Percentiles rank a stretch among this genome's conserved stretches.
Evolutionary conservation across 2,329 filamentous ascomycete species (phyloP).

Genomic region (Aspergillus latus): DNA sequence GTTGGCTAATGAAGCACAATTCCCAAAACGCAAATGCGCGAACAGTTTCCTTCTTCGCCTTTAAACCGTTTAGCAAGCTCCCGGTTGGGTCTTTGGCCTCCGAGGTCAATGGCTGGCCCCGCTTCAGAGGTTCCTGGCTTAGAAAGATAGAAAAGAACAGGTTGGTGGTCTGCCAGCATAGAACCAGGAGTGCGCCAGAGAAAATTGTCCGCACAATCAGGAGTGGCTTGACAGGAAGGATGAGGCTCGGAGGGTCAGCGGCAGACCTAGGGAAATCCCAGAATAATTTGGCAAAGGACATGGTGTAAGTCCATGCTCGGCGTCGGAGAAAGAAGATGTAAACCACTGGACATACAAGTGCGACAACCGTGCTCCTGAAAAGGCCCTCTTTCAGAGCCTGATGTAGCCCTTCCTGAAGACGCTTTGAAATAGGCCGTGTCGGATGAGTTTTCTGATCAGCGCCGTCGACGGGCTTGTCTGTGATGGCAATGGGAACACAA

Average conservation of each 20-base stretch:
- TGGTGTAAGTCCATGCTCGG: constrained; percentile 66
- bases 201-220: constrained; percentile 58
- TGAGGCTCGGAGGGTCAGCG: constrained; percentile 55
- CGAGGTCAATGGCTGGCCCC: constrained; percentile 75
- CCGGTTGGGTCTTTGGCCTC: constrained; percentile 91
- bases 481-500: constrained; percentile 56
- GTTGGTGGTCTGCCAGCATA: constrained; percentile 77
- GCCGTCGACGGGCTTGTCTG: constrained; percentile 33
- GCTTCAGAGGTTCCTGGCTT: constrained; percentile 77
- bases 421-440: constrained; percentile 36
- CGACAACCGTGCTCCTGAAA: constrained; percentile 42
- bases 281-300: constrained; percentile 69
- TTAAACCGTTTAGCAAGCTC: constrained; percentile 79
- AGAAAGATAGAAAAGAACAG: constrained; percentile 77
- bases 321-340: constrained; percentile 65
- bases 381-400: constrained; percentile 34
- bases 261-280: constrained; percentile 74
- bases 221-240: constrained; percentile 58
- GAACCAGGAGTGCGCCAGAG: constrained; percentile 65
- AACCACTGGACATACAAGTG: constrained; percentile 52
- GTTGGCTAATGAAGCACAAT: constrained; percentile 72
- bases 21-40: constrained; percentile 91
- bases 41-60: constrained; percentile 75
- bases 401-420: constrained; percentile 39
- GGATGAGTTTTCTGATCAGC: constrained; percentile 39